Evolutionary conservation across 345 rosid species (phyloP).

Genomic region (Erucastrum elatum): DNA sequence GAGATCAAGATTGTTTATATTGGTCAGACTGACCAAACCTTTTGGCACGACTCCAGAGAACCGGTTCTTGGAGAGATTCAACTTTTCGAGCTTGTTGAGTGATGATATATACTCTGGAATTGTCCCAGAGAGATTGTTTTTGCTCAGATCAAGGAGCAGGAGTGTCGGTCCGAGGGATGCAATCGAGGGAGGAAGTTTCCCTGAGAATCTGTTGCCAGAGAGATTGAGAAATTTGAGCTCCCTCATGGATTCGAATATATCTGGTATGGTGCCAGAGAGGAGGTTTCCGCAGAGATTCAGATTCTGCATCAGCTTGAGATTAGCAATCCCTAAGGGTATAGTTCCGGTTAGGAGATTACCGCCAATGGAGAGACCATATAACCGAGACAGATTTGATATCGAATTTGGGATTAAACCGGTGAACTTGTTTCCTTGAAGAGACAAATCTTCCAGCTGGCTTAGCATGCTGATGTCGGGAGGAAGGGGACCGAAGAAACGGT

Average conservation of each 20-base stretch:
- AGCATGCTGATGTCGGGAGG: conserved; percentile 52
- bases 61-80: conserved; percentile 61
- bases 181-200: conserved; percentile 56
- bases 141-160: conserved; percentile 55
- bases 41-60: conserved; percentile 56
- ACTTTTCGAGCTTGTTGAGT: conserved; percentile 59
- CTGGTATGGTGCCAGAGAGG: conserved; percentile 61
- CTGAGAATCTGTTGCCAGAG: conserved; percentile 58
- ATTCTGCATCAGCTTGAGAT: conserved; percentile 42
- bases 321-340: conserved; percentile 50
- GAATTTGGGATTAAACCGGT: conserved; percentile 66
- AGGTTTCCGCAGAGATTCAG: conserved; percentile 48
- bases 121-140: conserved; percentile 53
- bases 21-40: conserved; percentile 66
- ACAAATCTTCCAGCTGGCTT: conserved; percentile 43
- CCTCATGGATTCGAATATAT: conserved; percentile 48
- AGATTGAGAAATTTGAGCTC: conserved; percentile 48
- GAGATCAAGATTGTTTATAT: conserved; percentile 75
- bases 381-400: conserved; percentile 45
- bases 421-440: conserved; percentile 59
- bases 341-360: conserved; percentile 56
- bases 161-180: conserved; percentile 50
- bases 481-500: conserved; percentile 61
- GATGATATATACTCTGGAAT: conserved; percentile 63
- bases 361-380: conserved; percentile 54